Base-by-base conservation (phyloP, 768 basidiomycete species). In the Suillus subalutaceus region DNA sequence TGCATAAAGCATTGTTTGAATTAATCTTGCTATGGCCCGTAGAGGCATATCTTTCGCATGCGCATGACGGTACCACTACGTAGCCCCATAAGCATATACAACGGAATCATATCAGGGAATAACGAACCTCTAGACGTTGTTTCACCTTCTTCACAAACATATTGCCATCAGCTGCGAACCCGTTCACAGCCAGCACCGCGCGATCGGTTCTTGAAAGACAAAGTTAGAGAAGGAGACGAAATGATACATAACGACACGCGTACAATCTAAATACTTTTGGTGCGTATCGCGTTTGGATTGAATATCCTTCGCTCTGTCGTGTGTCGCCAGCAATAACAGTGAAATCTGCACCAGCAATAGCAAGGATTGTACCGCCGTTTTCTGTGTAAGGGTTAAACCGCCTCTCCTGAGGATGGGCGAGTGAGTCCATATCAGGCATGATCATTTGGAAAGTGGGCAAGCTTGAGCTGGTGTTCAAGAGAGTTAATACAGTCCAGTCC, bases 21-120 rank as follows among this genome's bases (percentile, higher is more conserved):
- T 96, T 72, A 99, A 85, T 66, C 97, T 89, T n/a, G 97, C 97
- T 75, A 99, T 97, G 32, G 96, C 90, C 68, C 91, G 90, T 44
- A 99, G 85, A n/a, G 94, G 90, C 93, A 98, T 98, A 71, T 95
- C 94, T 79, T 97, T 97, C 68, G 94, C 87, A 79, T 99, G 97
- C 12, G 95, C 96, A 78, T 98, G 96, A 65, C 91, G 88, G 79
- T 99, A 99, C 96, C 96, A 99, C 96, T 99, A 68, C 46, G 40
- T 35, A 52, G 52, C 20, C 26, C 8, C 4, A 41, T 16, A 18
- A 5, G 9, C 16, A 13, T 64, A 58, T 32, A 9, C 18, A 20
- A 32, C 46, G 43, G 64, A 46, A 64, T 7, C 2, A 62, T 46
- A 32, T 26, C n/a, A 2, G 18, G 32, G 53, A 50, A 37, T 13